Evolutionary conservation across 1,284 basidiomycete species (phyloP), one percentile per base, ranked within the genome.

Genomic region (Irpex lacteus): DNA sequence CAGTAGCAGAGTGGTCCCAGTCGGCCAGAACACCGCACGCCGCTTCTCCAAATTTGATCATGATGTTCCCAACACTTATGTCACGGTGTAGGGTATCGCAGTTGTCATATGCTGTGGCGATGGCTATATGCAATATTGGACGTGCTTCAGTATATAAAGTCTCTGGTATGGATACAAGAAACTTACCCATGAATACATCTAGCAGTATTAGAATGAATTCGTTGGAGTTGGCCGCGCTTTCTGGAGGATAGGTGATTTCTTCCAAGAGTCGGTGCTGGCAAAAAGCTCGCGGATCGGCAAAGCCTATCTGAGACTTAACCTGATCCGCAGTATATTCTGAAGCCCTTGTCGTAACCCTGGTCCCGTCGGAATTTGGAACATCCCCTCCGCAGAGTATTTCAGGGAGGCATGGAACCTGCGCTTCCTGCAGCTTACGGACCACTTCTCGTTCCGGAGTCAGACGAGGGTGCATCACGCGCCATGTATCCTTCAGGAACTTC

Each of bases 21-120:
- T 62, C 61, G 18, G 18, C 53, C 47, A 62, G 19, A 19, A 62
- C 36, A 3, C 40, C 61, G 3, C 26, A 44, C 4, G 26, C 55
- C 3, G 19, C 34, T 52, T 15, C n/a, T n/a, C n/a, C 37, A 2
- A 36, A 11, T 11, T 62, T 40, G 7, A 15, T 15, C 21, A 38
- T 49, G 38, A 62, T 58, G 36, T 62, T 62, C 1, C 56, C 56
- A 3, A 47, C 13, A 18, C 61, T 62, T 13, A 62, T 52, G 40
- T 62, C 61, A 8, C 61, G 55, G 47, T 62, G 61, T 7, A 62
- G 52, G 15, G 56, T n/a, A 4, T 40, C 8, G 11, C 52, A 52
- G 21, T 44, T 44, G 11, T 44, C 13, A 15, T n/a, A 55, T 5
- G 60, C 60, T 19, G n/a, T 11, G n/a, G 9, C 40, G 9, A 44